These are phyloP conservation scores for Clitoria ternatea DNA, from an alignment of 306 rosid species.

Conservation along the genomic window DNA sequence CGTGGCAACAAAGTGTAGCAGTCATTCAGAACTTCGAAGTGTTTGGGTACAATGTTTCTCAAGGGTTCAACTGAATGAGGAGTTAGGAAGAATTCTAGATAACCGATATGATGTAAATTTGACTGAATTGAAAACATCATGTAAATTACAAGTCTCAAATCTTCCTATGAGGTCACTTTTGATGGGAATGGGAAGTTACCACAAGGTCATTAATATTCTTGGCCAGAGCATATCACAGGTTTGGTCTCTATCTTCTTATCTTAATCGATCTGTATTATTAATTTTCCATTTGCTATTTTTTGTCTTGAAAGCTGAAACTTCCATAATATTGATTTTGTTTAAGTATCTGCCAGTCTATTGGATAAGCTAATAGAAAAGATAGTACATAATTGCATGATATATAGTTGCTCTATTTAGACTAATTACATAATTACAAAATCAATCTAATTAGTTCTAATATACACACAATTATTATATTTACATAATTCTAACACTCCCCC, in stretches of 20 bases:
- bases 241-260: not conserved
- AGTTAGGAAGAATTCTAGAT: not conserved
- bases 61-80: not conserved
- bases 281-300: too few species aligned
- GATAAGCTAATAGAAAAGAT: too few species aligned
- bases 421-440: too few species aligned
- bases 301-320: too few species aligned
- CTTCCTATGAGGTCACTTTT: not conserved
- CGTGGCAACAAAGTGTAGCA: not conserved
- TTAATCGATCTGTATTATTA: too few species aligned
- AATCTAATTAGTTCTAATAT: too few species aligned
- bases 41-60: conserved; percentile 3
- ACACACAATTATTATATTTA: too few species aligned
- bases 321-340: too few species aligned
- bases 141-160: not conserved
- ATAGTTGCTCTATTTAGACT: too few species aligned
- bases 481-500: too few species aligned
- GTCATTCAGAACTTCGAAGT: not conserved
- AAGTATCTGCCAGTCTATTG: too few species aligned
- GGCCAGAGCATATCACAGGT: conserved; percentile 19
- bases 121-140: not conserved
- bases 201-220: not conserved
- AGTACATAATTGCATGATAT: too few species aligned
- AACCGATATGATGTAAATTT: not conserved
- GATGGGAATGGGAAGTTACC: conserved; percentile 16